Conservation (phyloP, 2,329 filamentous ascomycete species). For the Fusarium sp. region DNA sequence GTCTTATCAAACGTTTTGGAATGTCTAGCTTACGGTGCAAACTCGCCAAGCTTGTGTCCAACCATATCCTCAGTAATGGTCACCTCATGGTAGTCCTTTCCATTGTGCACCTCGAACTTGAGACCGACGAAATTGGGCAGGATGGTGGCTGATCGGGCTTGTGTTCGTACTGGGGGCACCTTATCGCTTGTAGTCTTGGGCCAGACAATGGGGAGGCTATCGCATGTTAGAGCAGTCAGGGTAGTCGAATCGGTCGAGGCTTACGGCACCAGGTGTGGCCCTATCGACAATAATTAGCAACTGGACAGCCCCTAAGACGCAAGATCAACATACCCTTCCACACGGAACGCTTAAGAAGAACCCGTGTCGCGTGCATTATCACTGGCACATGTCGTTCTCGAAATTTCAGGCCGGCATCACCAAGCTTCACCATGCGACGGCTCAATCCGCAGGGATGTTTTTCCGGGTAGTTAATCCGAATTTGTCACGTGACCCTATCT, state of each 20-base stretch:
- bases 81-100: constrained; percentile 85
- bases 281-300: constrained; percentile 49
- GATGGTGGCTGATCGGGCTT: constrained; percentile 88
- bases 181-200: constrained; percentile 69
- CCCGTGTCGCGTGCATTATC: constrained; percentile 75
- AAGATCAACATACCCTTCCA: constrained; percentile 77
- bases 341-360: constrained; percentile 78
- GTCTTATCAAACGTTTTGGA: background rate
- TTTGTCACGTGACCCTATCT: constrained; percentile 1
- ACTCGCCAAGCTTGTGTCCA: constrained; percentile 93
- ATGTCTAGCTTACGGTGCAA: constrained; percentile 75
- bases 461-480: constrained; percentile 36
- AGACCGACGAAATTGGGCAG: constrained; percentile 92
- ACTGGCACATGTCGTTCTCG: constrained; percentile 42
- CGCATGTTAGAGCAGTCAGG: constrained; percentile 42
- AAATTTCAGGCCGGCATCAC: constrained; percentile 38
- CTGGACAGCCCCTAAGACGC: background rate
- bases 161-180: constrained; percentile 81
- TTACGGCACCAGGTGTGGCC: constrained; percentile 66
- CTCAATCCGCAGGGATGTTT: constrained; percentile 13
- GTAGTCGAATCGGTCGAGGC: constrained; percentile 35
- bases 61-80: constrained; percentile 95
- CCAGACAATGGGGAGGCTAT: constrained; percentile 72
- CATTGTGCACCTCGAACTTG: constrained; percentile 91
- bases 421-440: constrained; percentile 36